A percentile compares a stretch with the other conserved stretches of the same genome.
Evolutionary conservation across 257 asterid species (phyloP).

Genomic region (Phtheirospermum japonicum): DNA sequence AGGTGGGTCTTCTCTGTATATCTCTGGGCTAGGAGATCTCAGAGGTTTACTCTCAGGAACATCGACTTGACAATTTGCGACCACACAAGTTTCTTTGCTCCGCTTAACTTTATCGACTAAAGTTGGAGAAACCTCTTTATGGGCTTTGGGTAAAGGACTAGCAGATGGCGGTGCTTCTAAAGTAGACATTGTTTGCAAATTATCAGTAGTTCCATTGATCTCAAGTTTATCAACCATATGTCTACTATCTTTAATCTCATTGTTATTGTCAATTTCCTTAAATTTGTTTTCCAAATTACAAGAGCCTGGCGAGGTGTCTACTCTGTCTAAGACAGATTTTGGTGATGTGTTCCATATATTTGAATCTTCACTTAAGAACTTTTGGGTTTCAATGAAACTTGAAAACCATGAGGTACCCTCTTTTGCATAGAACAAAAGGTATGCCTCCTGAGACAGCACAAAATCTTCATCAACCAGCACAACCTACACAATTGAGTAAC

Average conservation of each 20-base stretch:
- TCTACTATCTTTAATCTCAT: conserved; percentile 27
- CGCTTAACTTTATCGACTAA: conserved; percentile 26
- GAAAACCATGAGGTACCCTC: conserved; percentile 73
- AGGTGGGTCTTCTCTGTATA: conserved; percentile 59
- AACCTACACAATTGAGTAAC: conserved; percentile 43
- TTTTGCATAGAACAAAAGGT: conserved; percentile 78
- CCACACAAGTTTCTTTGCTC: not conserved
- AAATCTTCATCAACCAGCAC: conserved; percentile 50
- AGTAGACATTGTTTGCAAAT: conserved; percentile 14
- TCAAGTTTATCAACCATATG: no score
- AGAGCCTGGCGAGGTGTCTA: conserved; percentile 33
- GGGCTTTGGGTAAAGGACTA: conserved; percentile 27
- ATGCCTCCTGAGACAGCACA: conserved; percentile 84
- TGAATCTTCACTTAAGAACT: conserved; percentile 29
- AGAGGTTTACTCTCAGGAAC: conserved; percentile 26
- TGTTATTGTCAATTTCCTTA: conserved; percentile 17
- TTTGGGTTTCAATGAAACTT: conserved; percentile 51
- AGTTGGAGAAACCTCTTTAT: conserved; percentile 31
- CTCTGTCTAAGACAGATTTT: conserved; percentile 66
- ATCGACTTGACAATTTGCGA: not conserved
- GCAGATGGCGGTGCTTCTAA: conserved; percentile 7
- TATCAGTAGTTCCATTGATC: conserved; percentile 14
- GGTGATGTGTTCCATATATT: conserved; percentile 62
- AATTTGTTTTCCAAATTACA: conserved; percentile 24
- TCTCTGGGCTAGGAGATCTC: conserved; percentile 77